Percentiles rank a stretch among this genome's conserved stretches.
These are phyloP conservation scores for Lactarius sanguifluus DNA, from an alignment of 768 basidiomycete genomes.

Conservation along the genomic window DNA sequence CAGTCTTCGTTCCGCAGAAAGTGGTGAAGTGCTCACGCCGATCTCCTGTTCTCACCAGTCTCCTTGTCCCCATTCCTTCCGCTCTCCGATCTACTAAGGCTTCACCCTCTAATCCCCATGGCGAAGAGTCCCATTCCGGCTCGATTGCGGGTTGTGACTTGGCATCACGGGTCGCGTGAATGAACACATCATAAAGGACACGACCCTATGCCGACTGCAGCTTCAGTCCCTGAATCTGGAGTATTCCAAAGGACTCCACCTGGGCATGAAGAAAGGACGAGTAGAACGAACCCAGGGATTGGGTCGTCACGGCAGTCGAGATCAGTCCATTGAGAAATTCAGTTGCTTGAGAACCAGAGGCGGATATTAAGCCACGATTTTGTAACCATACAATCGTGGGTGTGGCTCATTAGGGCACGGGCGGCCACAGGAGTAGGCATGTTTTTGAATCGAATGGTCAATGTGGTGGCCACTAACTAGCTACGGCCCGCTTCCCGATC, in stretches of 20 bases:
- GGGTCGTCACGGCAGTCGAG: slow-evolving; percentile 47
- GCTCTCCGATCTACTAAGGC: slow-evolving; percentile 64
- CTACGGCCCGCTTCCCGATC: slow-evolving; percentile 7
- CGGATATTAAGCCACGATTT: slow-evolving; percentile 65
- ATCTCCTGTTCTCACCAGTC: slow-evolving; percentile 68
- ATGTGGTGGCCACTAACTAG: no score
- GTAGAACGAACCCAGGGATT: slow-evolving; percentile 56
- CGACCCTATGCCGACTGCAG: slow-evolving; percentile 59
- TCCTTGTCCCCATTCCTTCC: slow-evolving; percentile 73
- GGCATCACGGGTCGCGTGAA: slow-evolving; percentile 58
- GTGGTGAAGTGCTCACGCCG: slow-evolving; percentile 56
- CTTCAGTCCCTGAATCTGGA: slow-evolving; percentile 23
- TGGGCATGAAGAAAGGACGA: slow-evolving; percentile 79
- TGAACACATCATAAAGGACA: slow-evolving; percentile 85
- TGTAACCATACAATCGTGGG: slow-evolving; percentile 57
- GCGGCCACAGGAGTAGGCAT: slow-evolving; percentile 41
- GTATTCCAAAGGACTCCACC: slow-evolving; percentile 42
- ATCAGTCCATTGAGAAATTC: slow-evolving; percentile 82
- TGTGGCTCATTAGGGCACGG: slow-evolving; percentile 44
- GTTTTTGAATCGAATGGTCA: not conserved
- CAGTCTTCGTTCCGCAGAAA: slow-evolving; percentile 19
- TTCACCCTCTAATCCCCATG: slow-evolving; percentile 59
- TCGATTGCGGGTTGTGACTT: slow-evolving; percentile 58
- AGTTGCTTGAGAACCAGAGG: slow-evolving; percentile 77
- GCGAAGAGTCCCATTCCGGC: slow-evolving; percentile 66